A percentile compares a stretch with the other conserved stretches of the same genome.
phyloP scores from a whole-genome alignment of 2,329 filamentous ascomycete species.

The Monosporascus cannonballus region DNA sequence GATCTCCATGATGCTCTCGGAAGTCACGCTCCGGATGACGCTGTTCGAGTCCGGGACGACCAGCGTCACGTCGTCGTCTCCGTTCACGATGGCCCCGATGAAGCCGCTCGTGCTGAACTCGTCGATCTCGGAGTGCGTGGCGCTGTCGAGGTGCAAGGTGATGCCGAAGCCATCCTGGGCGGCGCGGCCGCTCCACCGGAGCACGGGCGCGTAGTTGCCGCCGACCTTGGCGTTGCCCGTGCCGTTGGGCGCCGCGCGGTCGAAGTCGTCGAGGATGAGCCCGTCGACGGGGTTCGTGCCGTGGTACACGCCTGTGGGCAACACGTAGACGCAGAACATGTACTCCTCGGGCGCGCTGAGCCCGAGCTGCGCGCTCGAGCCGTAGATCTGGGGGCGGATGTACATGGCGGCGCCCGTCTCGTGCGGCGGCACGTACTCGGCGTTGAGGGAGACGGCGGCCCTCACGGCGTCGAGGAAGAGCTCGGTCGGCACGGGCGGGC shows the following conservation, averaged over 20 bases:
- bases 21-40: constrained; percentile 66
- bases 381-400: constrained; percentile 82
- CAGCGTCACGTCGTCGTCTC: constrained; percentile 57
- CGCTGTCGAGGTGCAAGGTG: constrained; percentile 86
- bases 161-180: constrained; percentile 80
- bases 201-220: constrained; percentile 90
- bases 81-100: constrained; percentile 66
- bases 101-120: constrained; percentile 96
- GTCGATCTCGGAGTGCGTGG: constrained; percentile 77
- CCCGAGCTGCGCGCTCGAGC: constrained; percentile 79
- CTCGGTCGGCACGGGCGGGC: constrained; percentile 71
- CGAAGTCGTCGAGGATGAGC: constrained; percentile 86
- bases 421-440: constrained; percentile 85
- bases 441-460: constrained; percentile 80
- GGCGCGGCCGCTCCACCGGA: constrained; percentile 81
- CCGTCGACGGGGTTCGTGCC: constrained; percentile 82
- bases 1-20: constrained; percentile 70
- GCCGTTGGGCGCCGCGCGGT: constrained; percentile 85
- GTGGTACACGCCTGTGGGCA: constrained; percentile 93
- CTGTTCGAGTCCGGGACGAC: constrained; percentile 83
- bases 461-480: constrained; percentile 72
- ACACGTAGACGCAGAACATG: constrained; percentile 81
- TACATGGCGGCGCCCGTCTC: constrained; percentile 89
- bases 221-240: constrained; percentile 91
- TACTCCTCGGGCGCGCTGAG: constrained; percentile 87